phyloP scores from a whole-genome alignment of 768 basidiomycete species.

The Lyophyllum semitale region DNA sequence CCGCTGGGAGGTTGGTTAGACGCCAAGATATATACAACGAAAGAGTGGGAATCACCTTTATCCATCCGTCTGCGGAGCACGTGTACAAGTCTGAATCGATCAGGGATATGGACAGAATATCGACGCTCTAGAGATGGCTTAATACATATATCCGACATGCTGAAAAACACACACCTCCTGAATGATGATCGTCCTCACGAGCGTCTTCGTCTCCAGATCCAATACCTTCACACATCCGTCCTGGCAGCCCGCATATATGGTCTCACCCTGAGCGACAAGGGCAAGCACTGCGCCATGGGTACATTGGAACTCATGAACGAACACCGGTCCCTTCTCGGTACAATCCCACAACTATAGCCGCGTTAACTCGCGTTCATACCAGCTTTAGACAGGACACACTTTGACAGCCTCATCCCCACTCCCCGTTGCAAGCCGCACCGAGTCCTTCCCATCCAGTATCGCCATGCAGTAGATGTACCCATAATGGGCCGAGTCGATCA shows the following conservation, averaged over 20 bases:
- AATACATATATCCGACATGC: not conserved
- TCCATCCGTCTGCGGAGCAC: constrained; percentile 63
- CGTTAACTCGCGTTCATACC: not conserved
- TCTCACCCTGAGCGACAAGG: constrained; percentile 71
- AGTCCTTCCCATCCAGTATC: constrained; percentile 30
- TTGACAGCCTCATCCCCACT: constrained; percentile 93
- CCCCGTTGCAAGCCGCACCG: constrained; percentile 70
- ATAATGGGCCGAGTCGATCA: constrained; percentile 88
- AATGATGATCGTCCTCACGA: constrained; percentile 84
- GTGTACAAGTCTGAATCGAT: constrained; percentile 67
- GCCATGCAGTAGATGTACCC: constrained; percentile 91
- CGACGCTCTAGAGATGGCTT: constrained; percentile 53
- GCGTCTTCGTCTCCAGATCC: constrained; percentile 87
- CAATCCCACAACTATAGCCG: constrained; percentile 67
- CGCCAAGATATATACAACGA: too few relatives aligned
- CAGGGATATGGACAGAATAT: constrained; percentile 80
- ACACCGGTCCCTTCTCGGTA: constrained; percentile 40
- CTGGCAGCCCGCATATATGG: constrained; percentile 91
- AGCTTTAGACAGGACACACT: constrained; percentile 34
- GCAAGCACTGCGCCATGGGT: constrained; percentile 82
- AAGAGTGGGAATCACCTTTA: constrained; percentile 52
- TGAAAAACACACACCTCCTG: constrained; percentile 58
- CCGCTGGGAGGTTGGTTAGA: constrained; percentile 42
- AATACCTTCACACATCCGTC: constrained; percentile 91
- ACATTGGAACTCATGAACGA: constrained; percentile 70